A percentile compares a stretch with the other conserved stretches of the same genome.
These are phyloP conservation scores for Saccharomycopsis phalli DNA, from an alignment of 1,139 yeast genomes.

Conservation along the genomic window DNA sequence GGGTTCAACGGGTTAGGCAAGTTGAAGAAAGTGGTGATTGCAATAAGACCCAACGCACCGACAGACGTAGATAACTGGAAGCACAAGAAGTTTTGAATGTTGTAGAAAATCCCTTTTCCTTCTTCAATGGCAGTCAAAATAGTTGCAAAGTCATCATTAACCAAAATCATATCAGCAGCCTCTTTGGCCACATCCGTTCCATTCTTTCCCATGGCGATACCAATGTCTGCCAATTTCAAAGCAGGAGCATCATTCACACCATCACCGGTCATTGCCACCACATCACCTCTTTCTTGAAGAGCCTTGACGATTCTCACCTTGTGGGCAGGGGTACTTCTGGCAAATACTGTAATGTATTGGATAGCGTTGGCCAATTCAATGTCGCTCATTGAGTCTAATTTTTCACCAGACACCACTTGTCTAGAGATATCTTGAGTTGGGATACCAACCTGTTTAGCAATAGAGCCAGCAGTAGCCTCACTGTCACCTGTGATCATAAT, in stretches of 20 bases:
- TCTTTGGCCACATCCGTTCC: constrained; percentile 99
- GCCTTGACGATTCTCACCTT: constrained; percentile 88
- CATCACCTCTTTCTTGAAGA: constrained; percentile 83
- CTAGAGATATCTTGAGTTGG: constrained; percentile 55
- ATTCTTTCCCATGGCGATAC: constrained; percentile 92
- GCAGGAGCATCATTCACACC: constrained; percentile 99
- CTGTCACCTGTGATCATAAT: constrained; percentile 97
- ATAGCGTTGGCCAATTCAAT: constrained; percentile 65
- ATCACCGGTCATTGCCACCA: constrained; percentile 99
- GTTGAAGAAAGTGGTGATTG: constrained; percentile 76
- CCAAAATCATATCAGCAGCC: constrained; percentile 95
- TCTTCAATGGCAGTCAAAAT: constrained; percentile 89
- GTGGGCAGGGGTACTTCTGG: constrained; percentile 95
- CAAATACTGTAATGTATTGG: constrained; percentile 80
- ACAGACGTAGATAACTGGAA: constrained; percentile 93
- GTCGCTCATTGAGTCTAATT: constrained; percentile 61
- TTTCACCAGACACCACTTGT: constrained; percentile 77
- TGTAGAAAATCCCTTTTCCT: constrained; percentile 92
- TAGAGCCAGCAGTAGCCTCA: constrained; percentile 83
- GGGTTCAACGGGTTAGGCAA: constrained; percentile 96
- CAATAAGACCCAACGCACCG: constrained; percentile 86
- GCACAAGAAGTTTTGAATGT: constrained; percentile 87
- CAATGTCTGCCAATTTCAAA: constrained; percentile 90
- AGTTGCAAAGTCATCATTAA: constrained; percentile 93
- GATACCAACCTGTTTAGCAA: constrained; percentile 89